These are phyloP conservation scores for Blastocystis sp. DNA, from an alignment of 352 stramenopile genomes.

Conservation along the genomic window DNA sequence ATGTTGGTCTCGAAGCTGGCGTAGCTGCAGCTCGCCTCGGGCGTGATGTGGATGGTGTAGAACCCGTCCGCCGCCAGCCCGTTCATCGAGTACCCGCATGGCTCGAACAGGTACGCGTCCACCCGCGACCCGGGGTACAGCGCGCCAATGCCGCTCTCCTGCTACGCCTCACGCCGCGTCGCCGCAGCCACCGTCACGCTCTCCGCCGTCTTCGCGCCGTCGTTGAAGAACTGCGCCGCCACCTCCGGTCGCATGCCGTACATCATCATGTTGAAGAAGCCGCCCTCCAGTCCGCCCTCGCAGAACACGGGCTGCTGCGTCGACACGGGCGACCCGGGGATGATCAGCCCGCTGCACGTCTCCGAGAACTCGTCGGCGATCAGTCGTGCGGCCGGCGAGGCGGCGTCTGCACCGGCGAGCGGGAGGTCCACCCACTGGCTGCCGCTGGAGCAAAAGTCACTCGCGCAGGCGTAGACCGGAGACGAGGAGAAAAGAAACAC, in stretches of 20 bases:
- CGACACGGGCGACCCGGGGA: constrained; percentile 13
- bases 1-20: constrained; percentile 97
- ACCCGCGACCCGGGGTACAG: constrained; percentile 89
- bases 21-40: constrained; percentile 91
- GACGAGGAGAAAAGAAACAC: constrained; percentile 65
- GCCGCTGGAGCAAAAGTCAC: not conserved
- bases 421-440: not conserved
- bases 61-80: constrained; percentile 92
- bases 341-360: not conserved
- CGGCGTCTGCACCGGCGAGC: not conserved
- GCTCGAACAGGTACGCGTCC: constrained; percentile 95
- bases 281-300: constrained; percentile 29
- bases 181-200: constrained; percentile 75
- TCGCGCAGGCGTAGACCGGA: not conserved
- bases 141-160: constrained; percentile 87
- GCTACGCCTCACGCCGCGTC: constrained; percentile 80
- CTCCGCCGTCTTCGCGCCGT: constrained; percentile 73
- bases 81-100: constrained; percentile 98
- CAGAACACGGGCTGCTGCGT: constrained; percentile 21
- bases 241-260: constrained; percentile 84
- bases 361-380: not conserved
- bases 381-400: not conserved
- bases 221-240: constrained; percentile 83
- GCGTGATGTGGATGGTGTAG: constrained; percentile 97
- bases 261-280: constrained; percentile 88